Evolutionary conservation across 176 grass and related monocot genomes (phyloP).

Genomic region (Sorghum bicolor): Sorghum_bicolor_NCBIv3 NC_012872.2:11612001-11612500

Average conservation of each 20-base stretch:
- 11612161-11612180: background rate
- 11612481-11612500: background rate
- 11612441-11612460: too few relatives aligned
- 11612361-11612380: too few relatives aligned
- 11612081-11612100: background rate
- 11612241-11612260: background rate
- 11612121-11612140: constrained; percentile 43
- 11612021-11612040: constrained; percentile 80
- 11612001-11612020: constrained; percentile 73
- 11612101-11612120: constrained; percentile 20
- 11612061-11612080: background rate
- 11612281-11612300: background rate
- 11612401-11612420: too few relatives aligned
- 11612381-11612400: too few relatives aligned
- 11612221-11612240: background rate
- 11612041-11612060: constrained; percentile 70
- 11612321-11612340: background rate
- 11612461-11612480: too few relatives aligned
- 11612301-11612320: background rate
- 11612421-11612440: too few relatives aligned
- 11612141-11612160: background rate
- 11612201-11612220: background rate
- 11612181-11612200: background rate
- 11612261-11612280: background rate
- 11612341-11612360: background rate